Conservation (phyloP, 2,329 filamentous ascomycete species). For the Verticillium klebahnii region DNA sequence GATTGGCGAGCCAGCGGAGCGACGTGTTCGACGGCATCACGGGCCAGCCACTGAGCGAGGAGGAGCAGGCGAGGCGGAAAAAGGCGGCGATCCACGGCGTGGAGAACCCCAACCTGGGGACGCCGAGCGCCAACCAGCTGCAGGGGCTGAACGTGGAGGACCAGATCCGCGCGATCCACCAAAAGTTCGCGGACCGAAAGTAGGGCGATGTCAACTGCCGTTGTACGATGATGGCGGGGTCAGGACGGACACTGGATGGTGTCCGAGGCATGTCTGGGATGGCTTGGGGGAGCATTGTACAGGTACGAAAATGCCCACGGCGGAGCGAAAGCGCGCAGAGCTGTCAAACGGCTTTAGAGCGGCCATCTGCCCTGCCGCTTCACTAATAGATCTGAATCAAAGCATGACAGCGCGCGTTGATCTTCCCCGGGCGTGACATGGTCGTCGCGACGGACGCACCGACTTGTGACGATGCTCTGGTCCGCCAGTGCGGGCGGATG, state of each 20-base stretch:
- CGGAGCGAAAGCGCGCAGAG: no score
- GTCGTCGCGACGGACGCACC: no score
- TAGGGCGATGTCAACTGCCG: neutral
- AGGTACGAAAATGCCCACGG: no score
- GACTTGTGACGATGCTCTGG: neutral
- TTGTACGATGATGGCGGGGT: neutral
- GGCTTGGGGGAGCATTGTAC: no score
- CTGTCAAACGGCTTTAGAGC: no score
- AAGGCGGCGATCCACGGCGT: conserved; percentile 60
- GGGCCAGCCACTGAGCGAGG: conserved; percentile 64
- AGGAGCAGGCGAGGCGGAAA: conserved; percentile 72
- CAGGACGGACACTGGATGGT: neutral
- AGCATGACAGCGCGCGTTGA: no score
- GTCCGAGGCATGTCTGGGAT: neutral
- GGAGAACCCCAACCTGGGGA: conserved; percentile 45
- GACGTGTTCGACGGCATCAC: conserved; percentile 79
- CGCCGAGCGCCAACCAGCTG: conserved; percentile 33
- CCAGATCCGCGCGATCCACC: conserved; percentile 66
- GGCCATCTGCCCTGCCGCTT: no score
- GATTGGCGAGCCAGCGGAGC: conserved; percentile 81
- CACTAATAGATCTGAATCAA: no score
- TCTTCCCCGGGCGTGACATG: no score
- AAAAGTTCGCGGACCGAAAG: conserved; percentile 38
- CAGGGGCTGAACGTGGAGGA: conserved; percentile 76
- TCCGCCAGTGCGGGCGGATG: neutral